A percentile compares a stretch with the other conserved stretches of the same genome.
phyloP scores from a whole-genome alignment of 2,329 filamentous ascomycete genomes.

The Simplicillium sp. region DNA sequence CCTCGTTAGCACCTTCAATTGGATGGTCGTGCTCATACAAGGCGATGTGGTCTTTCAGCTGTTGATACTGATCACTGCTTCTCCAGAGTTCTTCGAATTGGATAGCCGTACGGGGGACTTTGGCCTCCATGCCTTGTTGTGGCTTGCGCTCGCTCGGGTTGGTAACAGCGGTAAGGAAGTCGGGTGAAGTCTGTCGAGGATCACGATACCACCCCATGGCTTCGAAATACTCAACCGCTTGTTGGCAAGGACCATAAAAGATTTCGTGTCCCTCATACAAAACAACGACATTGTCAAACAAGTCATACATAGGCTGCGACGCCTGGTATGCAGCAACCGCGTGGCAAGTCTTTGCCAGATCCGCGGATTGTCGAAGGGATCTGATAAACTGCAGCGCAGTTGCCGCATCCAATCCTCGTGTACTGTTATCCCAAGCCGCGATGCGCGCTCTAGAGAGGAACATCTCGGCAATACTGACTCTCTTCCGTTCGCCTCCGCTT shows the following conservation, averaged over 20 bases:
- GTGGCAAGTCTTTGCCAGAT: constrained; percentile 7
- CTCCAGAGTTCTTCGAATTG: constrained; percentile 21
- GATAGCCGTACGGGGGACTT: constrained; percentile 19
- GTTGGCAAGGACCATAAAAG: constrained; percentile 52
- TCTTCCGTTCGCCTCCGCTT: constrained; percentile 36
- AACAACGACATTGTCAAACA: constrained; percentile 57
- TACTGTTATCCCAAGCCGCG: constrained; percentile 33
- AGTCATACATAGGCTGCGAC: constrained; percentile 44
- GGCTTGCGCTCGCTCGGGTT: constrained; percentile 18
- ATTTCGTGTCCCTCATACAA: constrained; percentile 59
- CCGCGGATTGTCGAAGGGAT: constrained; percentile 10
- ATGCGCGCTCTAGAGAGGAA: constrained; percentile 12
- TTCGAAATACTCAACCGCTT: constrained; percentile 56
- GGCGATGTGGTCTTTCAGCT: constrained; percentile 15
- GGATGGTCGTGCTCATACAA: constrained; percentile 9
- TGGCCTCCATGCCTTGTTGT: constrained; percentile 16
- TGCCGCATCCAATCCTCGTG: constrained; percentile 40
- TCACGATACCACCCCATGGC: constrained; percentile 53
- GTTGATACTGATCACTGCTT: constrained; percentile 8
- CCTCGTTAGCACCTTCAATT: constrained; percentile 4
- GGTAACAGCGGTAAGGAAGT: constrained; percentile 57
- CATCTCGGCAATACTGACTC: constrained; percentile 20
- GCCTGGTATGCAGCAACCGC: constrained; percentile 48
- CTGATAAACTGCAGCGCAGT: constrained; percentile 39
- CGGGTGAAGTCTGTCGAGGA: constrained; percentile 54